Evolutionary conservation across 495 filamentous ascomycete species (phyloP).

Genomic region (Clohesyomyces aquaticus): DNA sequence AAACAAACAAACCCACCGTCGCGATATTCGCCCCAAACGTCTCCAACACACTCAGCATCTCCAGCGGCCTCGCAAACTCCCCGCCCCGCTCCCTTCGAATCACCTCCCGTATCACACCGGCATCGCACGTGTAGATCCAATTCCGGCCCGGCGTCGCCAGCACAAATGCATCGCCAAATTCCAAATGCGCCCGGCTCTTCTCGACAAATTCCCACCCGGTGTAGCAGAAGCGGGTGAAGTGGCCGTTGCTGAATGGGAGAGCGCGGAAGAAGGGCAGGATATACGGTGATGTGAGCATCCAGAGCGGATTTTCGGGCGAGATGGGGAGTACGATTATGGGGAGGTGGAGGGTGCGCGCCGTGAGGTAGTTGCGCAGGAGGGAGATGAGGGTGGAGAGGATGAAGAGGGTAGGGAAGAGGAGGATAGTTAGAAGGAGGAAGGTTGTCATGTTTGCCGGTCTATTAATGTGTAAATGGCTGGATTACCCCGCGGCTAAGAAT

Average conservation of each 20-base stretch:
- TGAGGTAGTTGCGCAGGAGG: constrained; percentile 17
- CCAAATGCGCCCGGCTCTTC: constrained; percentile 23
- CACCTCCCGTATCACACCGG: constrained; percentile 16
- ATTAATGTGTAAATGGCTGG: no score
- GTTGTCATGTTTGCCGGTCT: constrained; percentile 6
- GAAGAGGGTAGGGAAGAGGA: constrained; percentile 12
- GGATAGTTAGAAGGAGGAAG: background rate
- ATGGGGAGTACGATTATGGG: constrained; percentile 41
- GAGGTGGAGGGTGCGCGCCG: constrained; percentile 27
- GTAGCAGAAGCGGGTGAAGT: constrained; percentile 28
- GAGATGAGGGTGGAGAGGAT: constrained; percentile 9
- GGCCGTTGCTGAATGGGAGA: constrained; percentile 24
- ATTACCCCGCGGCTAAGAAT: no score
- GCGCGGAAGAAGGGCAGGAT: constrained; percentile 19
- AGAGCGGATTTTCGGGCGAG: constrained; percentile 42
- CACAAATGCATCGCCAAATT: constrained; percentile 37
- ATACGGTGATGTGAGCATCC: constrained; percentile 36
- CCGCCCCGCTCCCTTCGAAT: constrained; percentile 18
- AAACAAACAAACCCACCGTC: no score
- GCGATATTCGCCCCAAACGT: constrained; percentile 49
- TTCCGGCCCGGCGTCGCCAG: constrained; percentile 37
- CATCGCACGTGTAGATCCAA: constrained; percentile 35
- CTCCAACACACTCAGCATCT: constrained; percentile 42
- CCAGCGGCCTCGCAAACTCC: constrained; percentile 27
- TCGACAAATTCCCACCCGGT: constrained; percentile 40